Evolutionary conservation across 2,329 filamentous ascomycete species (phyloP).

Genomic region (Ilyonectria mors-panacis): DNA sequence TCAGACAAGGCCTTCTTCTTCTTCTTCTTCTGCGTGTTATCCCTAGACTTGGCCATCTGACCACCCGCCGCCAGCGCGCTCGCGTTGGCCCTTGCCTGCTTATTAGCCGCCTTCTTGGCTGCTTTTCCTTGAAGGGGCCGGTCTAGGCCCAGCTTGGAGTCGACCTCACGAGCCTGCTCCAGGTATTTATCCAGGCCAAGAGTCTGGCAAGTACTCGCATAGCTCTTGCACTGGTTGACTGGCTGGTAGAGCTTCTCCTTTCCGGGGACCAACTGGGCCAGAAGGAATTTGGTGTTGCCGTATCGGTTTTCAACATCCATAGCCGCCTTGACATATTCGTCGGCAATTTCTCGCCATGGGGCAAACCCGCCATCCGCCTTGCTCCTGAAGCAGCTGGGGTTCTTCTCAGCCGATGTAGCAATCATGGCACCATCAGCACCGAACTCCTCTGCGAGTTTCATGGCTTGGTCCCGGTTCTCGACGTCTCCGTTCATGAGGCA

Average conservation of each 20-base stretch:
- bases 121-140: slow-evolving; percentile 60
- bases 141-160: slow-evolving; percentile 74
- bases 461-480: slow-evolving; percentile 78
- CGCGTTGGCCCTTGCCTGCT: slow-evolving; percentile 51
- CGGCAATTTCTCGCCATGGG: slow-evolving; percentile 83
- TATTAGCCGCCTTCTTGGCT: slow-evolving; percentile 52
- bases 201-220: slow-evolving; percentile 76
- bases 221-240: slow-evolving; percentile 78
- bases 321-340: slow-evolving; percentile 79
- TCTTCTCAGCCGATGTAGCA: slow-evolving; percentile 91
- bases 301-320: slow-evolving; percentile 88
- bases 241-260: slow-evolving; percentile 75
- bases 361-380: slow-evolving; percentile 78
- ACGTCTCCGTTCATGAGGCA: slow-evolving; percentile 98
- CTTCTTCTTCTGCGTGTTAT: slow-evolving; percentile 49
- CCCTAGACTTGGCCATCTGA: slow-evolving; percentile 58
- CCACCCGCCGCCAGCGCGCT: slow-evolving; percentile 66
- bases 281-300: slow-evolving; percentile 93
- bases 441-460: slow-evolving; percentile 81
- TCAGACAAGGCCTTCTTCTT: slow-evolving; percentile 57
- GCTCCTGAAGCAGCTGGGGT: slow-evolving; percentile 87
- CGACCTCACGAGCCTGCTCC: slow-evolving; percentile 75
- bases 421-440: slow-evolving; percentile 98
- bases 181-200: slow-evolving; percentile 76
- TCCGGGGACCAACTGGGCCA: slow-evolving; percentile 88